Evolutionary conservation across 352 stramenopile genomes (phyloP), one percentile per base, ranked within the genome.

Genomic region (Globisporangium okanoganense): DNA sequence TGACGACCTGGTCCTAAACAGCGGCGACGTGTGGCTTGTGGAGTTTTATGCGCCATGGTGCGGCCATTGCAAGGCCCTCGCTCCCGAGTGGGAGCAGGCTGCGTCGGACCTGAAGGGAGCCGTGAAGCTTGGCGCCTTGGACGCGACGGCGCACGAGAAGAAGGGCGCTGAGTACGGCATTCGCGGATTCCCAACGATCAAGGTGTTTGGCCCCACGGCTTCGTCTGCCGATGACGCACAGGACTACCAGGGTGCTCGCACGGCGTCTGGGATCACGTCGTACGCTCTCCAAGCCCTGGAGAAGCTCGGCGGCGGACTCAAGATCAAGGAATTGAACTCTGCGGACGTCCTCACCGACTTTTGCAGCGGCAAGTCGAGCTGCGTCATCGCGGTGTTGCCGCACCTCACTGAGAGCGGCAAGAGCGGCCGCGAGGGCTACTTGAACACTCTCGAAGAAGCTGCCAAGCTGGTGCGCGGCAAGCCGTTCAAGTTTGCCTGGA

Each of bases 41-140:
- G 85, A 97, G 71, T 98, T 97, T 65, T 97, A 97, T 41, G 92
- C 92, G 10, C 90, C 92, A 20, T 98, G 92, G 92, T 98, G 92
- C 56, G 91, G 91, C 8, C 87, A 97, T 75, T 97, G 87, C 76
- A 97, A 98, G 73, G 82, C 82, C 0, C 68, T 98, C 2, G 92
- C 88, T 0, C 94, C 94, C 5, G 87, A 95, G 62, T 98, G 94
- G 79, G 88, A 97, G 52, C 86, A 97, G 65, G 85, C 90, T 27
- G 92, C 87, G 18, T 82, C 79, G 6, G 88, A 97, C 51, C 72
- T 97, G 16, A 92, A 91, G 59, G 88, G 92, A 20, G 83, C 77
- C 0, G 88, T 98, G 13, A 87, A 97, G 54, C 73, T 99, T 29
- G 95, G 76, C 57, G 95, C 97, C 45, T 74, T 99, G 20, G 96